Evolutionary conservation across 495 filamentous ascomycete species (phyloP), one percentile per base, ranked within the genome.

Genomic region (Neurospora sp.): DNA sequence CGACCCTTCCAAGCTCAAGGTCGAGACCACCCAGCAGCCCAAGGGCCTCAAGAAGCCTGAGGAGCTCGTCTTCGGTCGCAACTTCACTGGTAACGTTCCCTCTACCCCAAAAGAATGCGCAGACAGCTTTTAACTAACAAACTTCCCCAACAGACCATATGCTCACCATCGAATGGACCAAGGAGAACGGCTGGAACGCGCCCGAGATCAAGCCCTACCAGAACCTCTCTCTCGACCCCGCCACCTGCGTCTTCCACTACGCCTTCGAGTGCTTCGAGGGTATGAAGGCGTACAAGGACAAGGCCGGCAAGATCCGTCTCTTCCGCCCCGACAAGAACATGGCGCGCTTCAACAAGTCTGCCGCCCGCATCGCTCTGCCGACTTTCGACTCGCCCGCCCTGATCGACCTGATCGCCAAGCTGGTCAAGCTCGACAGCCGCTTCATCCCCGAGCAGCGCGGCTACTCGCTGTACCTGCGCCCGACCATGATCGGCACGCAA

Each of bases 311-410:
- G 62, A 88, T 95, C 73, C 90, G 94, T 21, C 83, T 99, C 28
- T 99, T 99, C 88, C 90, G 96, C n/a, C 96, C 96, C 0, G 90
- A 96, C 82, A 94, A 90, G 86, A 99, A 99, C 85, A 98, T 98
- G 96, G 88, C 86, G 72, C 92, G 96, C 62, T 83, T 99, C 81
- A 98, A 97, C 83, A 92, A 91, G 79, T 97, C 94, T 10, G 90
- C 92, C 73, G 87, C 92, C 39, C 91, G 96, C 69, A 97, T 99
- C 82, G 94, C 96, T 6, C 87, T 99, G 48, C 96, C 96, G 38
- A 93, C 89, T 17, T 92, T 98, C 78, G 87, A 91, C 74, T 82
- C 89, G 17, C 84, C 88, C 4, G 88, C 88, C 39, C 82, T 97
- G 75, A 93, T 91, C 74, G 89, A 94, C 31, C 83, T 98, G 76